Percentiles rank a stretch among this genome's conserved stretches.
Evolutionary conservation across 805 yeast species (phyloP).

Genomic region (Hanseniaspora taiwanica): DNA sequence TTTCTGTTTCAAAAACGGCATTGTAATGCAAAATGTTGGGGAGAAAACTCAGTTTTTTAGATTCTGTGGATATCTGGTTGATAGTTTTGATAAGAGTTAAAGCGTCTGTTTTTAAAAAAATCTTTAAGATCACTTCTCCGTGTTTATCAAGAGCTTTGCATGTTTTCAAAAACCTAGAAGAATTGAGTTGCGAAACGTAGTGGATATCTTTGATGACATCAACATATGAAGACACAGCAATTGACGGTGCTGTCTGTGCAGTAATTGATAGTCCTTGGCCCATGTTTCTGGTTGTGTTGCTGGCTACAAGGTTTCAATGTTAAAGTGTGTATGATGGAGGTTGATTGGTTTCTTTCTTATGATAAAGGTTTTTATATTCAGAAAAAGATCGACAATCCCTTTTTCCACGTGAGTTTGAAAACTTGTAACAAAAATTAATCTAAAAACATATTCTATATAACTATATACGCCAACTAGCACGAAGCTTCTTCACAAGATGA

Average conservation of each 20-base stretch:
- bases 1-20: conserved; percentile 68
- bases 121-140: conserved; percentile 66
- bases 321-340: too few species aligned
- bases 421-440: too few species aligned
- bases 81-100: conserved; percentile 4
- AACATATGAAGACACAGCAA: conserved; percentile 80
- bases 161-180: conserved; percentile 76
- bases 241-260: conserved; percentile 86
- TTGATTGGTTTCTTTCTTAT: too few species aligned
- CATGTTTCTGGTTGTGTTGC: conserved; percentile 31
- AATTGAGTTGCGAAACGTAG: conserved; percentile 61
- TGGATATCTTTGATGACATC: conserved; percentile 67
- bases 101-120: conserved; percentile 57
- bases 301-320: too few species aligned
- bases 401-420: too few species aligned
- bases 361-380: too few species aligned
- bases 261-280: conserved; percentile 76
- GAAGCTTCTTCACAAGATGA: conserved; percentile 1
- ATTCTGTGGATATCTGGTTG: conserved; percentile 10
- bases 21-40: conserved; percentile 61
- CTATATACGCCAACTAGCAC: too few species aligned
- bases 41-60: conserved; percentile 29
- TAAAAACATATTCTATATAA: background rate
- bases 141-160: conserved; percentile 63
- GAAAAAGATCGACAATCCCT: too few species aligned